Evolutionary conservation across 208 protist species (phyloP), one percentile per base, ranked within the genome.

Genomic region (Wallacemonas sp.): DNA sequence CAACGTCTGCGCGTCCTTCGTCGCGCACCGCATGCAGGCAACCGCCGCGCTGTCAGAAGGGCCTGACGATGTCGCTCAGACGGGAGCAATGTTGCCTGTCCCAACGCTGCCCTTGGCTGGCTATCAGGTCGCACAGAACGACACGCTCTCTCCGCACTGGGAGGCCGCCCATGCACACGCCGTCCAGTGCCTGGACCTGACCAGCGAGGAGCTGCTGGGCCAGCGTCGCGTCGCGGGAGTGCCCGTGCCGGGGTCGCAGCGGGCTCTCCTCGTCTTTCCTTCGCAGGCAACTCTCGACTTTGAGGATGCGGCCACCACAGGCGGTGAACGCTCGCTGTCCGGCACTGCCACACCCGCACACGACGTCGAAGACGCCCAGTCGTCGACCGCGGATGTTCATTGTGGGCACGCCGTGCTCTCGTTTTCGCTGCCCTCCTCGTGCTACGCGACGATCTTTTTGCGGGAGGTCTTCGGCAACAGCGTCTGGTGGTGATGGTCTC

Each of bases 401-500:
- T 44, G 28, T 5, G 70, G 65, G 71, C 39, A 61, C 49, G 70
- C 52, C 5, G 63, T 61, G 28, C 26, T 91, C 25, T 77, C 72
- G 20, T 93, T 95, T 67, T 57, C 41, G 3, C 64, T 95, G 25
- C 90, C 90, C 5, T 77, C 82, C n/a, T 93, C 87, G 4, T 84
- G 77, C 70, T 95, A 95, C 70, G 90, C 90, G 11, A 95, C 90
- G 22, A 67, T 95, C 11, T 81, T 89, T 41, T 72, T 95, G 29
- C 84, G 87, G 0, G 87, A 93, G 65, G 76, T 93, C 33, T 73
- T 93, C 2, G 77, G 76, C 14, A 82, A 57, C 42, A 79, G 89
- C 46, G 66, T 79, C 69, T 88, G 86, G 81, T 91, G 83, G 83
- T 88, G 45, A 78, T 16, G 20, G 10, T 18, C 2, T 18, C 22